A percentile compares a stretch with the other conserved stretches of the same genome.
Evolutionary conservation across 805 yeast genomes (phyloP).

Genomic region (Nakazawaea wyomingensis): DNA sequence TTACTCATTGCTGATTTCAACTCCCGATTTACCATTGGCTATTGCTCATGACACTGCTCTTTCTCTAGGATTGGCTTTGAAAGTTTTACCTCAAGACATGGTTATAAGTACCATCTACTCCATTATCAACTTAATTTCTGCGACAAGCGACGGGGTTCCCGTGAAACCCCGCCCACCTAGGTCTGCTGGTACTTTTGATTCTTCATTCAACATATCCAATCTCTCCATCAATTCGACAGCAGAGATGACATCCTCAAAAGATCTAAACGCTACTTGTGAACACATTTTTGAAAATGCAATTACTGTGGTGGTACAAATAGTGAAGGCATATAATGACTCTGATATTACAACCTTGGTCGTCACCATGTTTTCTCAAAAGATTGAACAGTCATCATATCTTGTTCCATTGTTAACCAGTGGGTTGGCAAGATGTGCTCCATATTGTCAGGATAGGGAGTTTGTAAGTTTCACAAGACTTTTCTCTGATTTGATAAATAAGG

Average conservation of each 20-base stretch:
- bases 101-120: conserved; percentile 82
- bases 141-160: conserved; percentile 36
- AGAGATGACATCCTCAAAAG: neutral
- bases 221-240: conserved; percentile 5
- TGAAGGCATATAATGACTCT: conserved; percentile 61
- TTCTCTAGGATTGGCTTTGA: conserved; percentile 61
- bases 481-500: conserved; percentile 41
- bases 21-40: conserved; percentile 41
- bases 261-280: conserved; percentile 13
- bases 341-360: conserved; percentile 73
- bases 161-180: conserved; percentile 22
- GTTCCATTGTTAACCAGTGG: conserved; percentile 57
- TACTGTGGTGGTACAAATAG: conserved; percentile 60
- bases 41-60: conserved; percentile 50
- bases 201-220: conserved; percentile 16
- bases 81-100: conserved; percentile 70
- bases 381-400: conserved; percentile 44
- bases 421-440: conserved; percentile 55
- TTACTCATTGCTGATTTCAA: conserved; percentile 50
- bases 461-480: conserved; percentile 54
- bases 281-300: conserved; percentile 59
- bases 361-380: conserved; percentile 77
- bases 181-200: conserved; percentile 13
- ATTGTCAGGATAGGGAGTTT: conserved; percentile 63
- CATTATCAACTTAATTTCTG: conserved; percentile 61